Evolutionary conservation across 768 basidiomycete genomes (phyloP).

Genomic region (Naganishia antarctica): DNA sequence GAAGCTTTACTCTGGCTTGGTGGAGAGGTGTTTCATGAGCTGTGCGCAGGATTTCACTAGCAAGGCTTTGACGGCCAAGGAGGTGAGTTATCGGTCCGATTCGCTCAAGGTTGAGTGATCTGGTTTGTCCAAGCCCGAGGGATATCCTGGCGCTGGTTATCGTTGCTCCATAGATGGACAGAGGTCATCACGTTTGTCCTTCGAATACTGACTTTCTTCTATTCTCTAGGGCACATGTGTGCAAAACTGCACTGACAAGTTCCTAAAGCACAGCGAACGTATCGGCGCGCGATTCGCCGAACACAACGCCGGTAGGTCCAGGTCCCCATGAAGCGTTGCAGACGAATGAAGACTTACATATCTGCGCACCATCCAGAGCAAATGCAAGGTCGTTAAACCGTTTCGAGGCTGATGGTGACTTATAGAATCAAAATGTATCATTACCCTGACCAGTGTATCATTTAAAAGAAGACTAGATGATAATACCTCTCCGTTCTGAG

Average conservation of each 20-base stretch:
- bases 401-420: not conserved
- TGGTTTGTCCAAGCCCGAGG: no score
- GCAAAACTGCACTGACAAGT: slow-evolving; percentile 92
- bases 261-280: slow-evolving; percentile 90
- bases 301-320: slow-evolving; percentile 72
- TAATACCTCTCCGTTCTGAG: not conserved
- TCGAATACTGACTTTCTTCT: not conserved
- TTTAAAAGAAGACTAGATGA: not conserved
- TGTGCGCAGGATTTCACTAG: slow-evolving; percentile 97
- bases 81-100: slow-evolving; percentile 56
- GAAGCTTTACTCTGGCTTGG: slow-evolving; percentile 85
- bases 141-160: no score
- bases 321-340: not conserved
- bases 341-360: not conserved
- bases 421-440: slow-evolving; percentile 12
- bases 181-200: not conserved
- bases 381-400: slow-evolving; percentile 19
- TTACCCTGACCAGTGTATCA: slow-evolving; percentile 5
- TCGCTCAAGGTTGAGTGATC: no score
- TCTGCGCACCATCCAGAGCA: not conserved
- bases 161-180: not conserved
- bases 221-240: slow-evolving; percentile 74
- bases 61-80: slow-evolving; percentile 86
- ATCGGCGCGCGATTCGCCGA: slow-evolving; percentile 89
- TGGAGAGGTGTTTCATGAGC: slow-evolving; percentile 90